A percentile compares a stretch with the other conserved stretches of the same genome.
Conservation (phyloP, 2,329 filamentous ascomycete species). For the Teratosphaeria zuluensis region DNA sequence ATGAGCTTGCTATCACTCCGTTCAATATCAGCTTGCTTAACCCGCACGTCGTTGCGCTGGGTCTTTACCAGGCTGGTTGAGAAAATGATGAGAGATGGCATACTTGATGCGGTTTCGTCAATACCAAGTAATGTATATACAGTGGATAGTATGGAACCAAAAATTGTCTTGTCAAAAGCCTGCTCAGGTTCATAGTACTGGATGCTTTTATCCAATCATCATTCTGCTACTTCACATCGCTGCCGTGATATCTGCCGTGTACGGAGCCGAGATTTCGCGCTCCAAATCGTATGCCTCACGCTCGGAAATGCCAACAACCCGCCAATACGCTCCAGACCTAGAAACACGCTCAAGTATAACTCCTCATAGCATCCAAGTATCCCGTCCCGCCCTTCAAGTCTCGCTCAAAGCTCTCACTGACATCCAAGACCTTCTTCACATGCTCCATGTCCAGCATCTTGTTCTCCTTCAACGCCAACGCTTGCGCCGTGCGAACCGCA, state of each 20-base stretch:
- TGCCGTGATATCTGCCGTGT: neutral
- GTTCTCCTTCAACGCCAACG: conserved; percentile 66
- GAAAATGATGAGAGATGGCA: neutral
- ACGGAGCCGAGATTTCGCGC: neutral
- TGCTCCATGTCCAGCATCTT: conserved; percentile 66
- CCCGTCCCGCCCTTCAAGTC: conserved; percentile 74
- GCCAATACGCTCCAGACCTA: neutral
- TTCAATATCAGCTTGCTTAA: neutral
- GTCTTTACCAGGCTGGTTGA: neutral
- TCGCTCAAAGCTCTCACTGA: conserved; percentile 70
- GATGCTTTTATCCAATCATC: neutral
- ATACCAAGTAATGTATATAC: neutral
- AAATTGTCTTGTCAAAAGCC: too few relatives aligned
- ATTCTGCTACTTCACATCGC: neutral
- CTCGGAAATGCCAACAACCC: too few relatives aligned
- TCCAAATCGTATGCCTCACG: neutral
- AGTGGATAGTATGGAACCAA: neutral
- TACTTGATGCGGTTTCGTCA: neutral
- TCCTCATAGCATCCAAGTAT: conserved; percentile 75
- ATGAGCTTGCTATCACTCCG: neutral
- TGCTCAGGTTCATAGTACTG: too few relatives aligned
- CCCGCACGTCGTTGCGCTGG: neutral
- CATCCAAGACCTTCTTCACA: conserved; percentile 72
- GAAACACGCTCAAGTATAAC: conserved; percentile 47
- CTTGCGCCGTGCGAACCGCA: conserved; percentile 71